Evolutionary conservation across 768 basidiomycete species (phyloP).

Genomic region (Pleurotus platypus): DNA sequence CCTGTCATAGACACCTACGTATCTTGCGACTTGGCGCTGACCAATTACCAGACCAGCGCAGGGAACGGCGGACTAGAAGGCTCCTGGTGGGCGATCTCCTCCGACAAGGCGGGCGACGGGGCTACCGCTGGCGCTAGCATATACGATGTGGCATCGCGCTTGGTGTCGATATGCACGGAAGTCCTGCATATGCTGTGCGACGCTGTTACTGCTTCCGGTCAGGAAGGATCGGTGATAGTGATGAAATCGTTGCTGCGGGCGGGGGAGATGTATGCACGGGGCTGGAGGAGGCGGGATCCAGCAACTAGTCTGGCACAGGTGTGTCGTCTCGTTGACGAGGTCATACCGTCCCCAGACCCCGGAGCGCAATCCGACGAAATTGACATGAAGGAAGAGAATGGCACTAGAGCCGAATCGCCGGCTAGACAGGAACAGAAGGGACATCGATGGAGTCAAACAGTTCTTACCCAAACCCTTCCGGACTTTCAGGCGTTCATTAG

Average conservation of each 20-base stretch:
- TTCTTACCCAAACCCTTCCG: slow-evolving; percentile 54
- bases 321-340: slow-evolving; percentile 50
- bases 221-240: neutral
- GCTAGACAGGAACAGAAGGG: slow-evolving; percentile 28
- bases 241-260: slow-evolving; percentile 4
- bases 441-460: slow-evolving; percentile 42
- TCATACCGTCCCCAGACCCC: slow-evolving; percentile 39
- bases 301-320: slow-evolving; percentile 29
- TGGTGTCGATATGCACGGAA: neutral
- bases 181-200: neutral
- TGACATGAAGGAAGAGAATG: neutral
- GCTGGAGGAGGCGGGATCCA: slow-evolving; percentile 3
- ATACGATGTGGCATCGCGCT: neutral
- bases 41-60: neutral
- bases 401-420: neutral
- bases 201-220: neutral
- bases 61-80: neutral
- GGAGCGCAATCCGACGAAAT: slow-evolving; percentile 12
- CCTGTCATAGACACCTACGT: slow-evolving; percentile 53
- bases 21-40: slow-evolving; percentile 41
- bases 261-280: neutral
- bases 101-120: neutral
- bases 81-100: slow-evolving; percentile 3
- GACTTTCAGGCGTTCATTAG: slow-evolving; percentile 56
- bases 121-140: neutral